Evolutionary conservation across 1,284 basidiomycete genomes (phyloP).

Genomic region (Heliocybe sulcata): DNA sequence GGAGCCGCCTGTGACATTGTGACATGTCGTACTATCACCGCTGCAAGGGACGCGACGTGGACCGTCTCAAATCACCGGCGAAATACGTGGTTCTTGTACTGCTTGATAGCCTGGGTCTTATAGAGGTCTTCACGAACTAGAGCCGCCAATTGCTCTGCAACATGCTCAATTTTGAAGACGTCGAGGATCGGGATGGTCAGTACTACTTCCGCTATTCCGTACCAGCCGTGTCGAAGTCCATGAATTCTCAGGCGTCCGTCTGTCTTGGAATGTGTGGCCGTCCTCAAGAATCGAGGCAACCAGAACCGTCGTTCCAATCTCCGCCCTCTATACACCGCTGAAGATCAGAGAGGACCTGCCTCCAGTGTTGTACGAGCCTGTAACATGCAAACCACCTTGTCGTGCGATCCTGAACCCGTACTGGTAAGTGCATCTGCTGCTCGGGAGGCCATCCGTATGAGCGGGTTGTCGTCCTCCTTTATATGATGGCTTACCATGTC

Average conservation of each 20-base stretch:
- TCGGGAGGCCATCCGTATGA: not conserved
- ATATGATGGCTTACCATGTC: not conserved
- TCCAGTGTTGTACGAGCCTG: conserved; percentile 95
- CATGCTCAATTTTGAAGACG: conserved; percentile 49
- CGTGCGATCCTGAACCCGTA: conserved; percentile 97
- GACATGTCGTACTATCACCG: no score
- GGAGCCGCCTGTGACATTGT: no score
- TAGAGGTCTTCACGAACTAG: no score
- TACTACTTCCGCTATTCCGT: conserved; percentile 1
- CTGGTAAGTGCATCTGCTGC: conserved; percentile 53
- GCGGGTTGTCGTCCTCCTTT: not conserved
- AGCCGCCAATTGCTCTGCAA: not conserved
- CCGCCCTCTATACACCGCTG: conserved; percentile 95
- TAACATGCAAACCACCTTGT: conserved; percentile 97
- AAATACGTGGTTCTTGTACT: no score
- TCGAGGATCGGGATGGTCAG: conserved; percentile 59
- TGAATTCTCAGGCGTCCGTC: conserved; percentile 60
- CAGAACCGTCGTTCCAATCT: conserved; percentile 95
- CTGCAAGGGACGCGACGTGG: no score
- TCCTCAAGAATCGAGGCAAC: conserved; percentile 97
- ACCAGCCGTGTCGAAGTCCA: conserved; percentile 1
- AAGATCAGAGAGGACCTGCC: conserved; percentile 95
- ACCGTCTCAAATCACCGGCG: no score
- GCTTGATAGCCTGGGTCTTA: no score
- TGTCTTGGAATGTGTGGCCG: conserved; percentile 99